Percentiles rank a stretch among this genome's conserved stretches.
These are phyloP conservation scores for Triglochin maritima DNA, from an alignment of 106 monocot species.

Conservation along the genomic window DNA sequence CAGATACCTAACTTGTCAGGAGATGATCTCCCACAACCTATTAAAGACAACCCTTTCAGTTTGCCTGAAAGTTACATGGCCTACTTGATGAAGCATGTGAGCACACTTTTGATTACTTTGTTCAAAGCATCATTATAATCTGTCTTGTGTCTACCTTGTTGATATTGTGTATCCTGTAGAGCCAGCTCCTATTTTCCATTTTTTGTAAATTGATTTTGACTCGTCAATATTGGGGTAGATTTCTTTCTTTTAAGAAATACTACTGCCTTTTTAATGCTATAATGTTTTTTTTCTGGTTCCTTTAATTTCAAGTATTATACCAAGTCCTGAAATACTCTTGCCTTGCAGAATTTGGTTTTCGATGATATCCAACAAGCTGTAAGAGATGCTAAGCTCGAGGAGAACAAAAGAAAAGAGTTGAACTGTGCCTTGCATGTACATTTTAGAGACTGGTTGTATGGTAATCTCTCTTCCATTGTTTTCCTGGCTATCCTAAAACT, in stretches of 20 bases:
- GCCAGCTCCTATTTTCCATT: no score
- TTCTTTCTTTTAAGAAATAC: no score
- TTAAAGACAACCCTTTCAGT: slow-evolving; percentile 42
- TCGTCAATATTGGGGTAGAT: no score
- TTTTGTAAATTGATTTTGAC: no score
- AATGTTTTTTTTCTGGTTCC: neutral
- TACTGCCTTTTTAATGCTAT: neutral
- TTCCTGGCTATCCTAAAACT: neutral
- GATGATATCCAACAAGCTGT: slow-evolving; percentile 58
- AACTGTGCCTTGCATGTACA: slow-evolving; percentile 57
- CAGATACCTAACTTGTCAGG: slow-evolving; percentile 66
- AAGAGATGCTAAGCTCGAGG: slow-evolving; percentile 53
- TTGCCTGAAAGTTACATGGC: slow-evolving; percentile 53
- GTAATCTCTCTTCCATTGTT: slow-evolving; percentile 21
- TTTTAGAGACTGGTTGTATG: slow-evolving; percentile 89
- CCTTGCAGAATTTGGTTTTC: slow-evolving; percentile 32
- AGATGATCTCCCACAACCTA: slow-evolving; percentile 26
- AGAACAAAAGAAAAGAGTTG: slow-evolving; percentile 47
- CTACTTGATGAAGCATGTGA: slow-evolving; percentile 51
- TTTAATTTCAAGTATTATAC: neutral
- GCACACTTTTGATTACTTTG: neutral
- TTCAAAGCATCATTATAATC: no score
- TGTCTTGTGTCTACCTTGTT: no score
- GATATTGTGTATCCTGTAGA: no score
- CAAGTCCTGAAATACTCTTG: neutral